Percentiles rank a stretch among this genome's conserved stretches.
These are phyloP conservation scores for Xylaria polymorpha DNA, from an alignment of 2,329 filamentous ascomycete species.

Conservation along the genomic window DNA sequence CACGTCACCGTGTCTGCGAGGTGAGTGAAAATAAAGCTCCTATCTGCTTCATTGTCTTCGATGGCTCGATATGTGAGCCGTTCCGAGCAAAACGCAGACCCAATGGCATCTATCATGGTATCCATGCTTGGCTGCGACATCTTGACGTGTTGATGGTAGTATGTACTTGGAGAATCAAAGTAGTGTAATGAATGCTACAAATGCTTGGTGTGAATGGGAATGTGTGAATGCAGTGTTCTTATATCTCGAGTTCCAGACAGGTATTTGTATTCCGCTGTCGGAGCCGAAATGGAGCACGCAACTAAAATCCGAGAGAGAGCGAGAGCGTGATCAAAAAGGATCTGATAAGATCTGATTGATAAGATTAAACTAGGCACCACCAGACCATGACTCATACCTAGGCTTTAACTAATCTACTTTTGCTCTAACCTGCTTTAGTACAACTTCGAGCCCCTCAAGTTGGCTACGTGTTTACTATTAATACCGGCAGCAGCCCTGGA, in stretches of 20 bases:
- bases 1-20: constrained; percentile 38
- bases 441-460: not conserved
- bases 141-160: not conserved
- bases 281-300: not conserved
- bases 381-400: not conserved
- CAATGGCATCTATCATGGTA: constrained; percentile 33
- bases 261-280: not conserved
- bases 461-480: not conserved
- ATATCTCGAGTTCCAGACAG: not conserved
- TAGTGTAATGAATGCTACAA: not conserved
- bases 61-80: constrained; percentile 45
- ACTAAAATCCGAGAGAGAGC: not conserved
- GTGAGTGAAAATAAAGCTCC: constrained; percentile 37
- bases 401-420: not conserved
- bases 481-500: too few relatives aligned
- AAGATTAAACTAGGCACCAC: constrained; percentile 3
- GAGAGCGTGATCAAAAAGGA: not conserved
- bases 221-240: not conserved
- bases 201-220: not conserved
- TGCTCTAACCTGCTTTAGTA: too few relatives aligned
- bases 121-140: constrained; percentile 28
- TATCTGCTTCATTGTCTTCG: constrained; percentile 43
- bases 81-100: constrained; percentile 41
- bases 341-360: constrained; percentile 16
- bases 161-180: not conserved